Conservation (phyloP, 768 basidiomycete genomes). For the Hericium rajendrae region DNA sequence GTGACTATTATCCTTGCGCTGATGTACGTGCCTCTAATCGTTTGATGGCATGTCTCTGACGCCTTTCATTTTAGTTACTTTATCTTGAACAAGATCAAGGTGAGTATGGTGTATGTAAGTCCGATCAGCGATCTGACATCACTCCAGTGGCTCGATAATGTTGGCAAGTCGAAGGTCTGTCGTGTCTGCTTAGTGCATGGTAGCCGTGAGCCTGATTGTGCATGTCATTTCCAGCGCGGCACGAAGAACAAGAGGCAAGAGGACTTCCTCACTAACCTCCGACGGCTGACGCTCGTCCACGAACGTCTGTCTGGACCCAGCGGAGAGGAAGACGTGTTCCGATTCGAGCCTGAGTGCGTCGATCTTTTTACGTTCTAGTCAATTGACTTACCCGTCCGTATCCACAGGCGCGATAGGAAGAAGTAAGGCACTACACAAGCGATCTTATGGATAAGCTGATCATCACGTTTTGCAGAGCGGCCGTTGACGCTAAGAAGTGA, state of each 20-base stretch:
- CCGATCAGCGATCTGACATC: no score
- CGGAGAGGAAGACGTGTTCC: slow-evolving; percentile 14
- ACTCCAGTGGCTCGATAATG: slow-evolving; percentile 26
- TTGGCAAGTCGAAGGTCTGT: slow-evolving; percentile 23
- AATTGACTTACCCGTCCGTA: no score
- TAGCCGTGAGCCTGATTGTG: not conserved
- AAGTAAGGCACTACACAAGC: no score
- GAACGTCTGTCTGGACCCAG: slow-evolving; percentile 14
- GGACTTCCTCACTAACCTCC: slow-evolving; percentile 30
- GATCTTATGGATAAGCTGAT: no score
- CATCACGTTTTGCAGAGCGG: no score
- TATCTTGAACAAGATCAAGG: slow-evolving; percentile 26
- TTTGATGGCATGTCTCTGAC: not conserved
- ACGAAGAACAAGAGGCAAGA: slow-evolving; percentile 27
- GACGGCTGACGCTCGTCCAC: slow-evolving; percentile 33
- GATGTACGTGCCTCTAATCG: slow-evolving; percentile 16
- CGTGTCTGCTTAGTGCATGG: not conserved
- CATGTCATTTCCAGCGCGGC: slow-evolving; percentile 17
- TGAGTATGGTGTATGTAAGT: not conserved
- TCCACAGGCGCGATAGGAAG: no score
- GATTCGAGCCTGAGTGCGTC: slow-evolving; percentile 11
- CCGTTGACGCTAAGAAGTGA: no score
- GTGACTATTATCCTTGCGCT: slow-evolving; percentile 28
- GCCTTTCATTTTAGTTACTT: slow-evolving; percentile 16
- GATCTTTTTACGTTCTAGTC: not conserved